These are phyloP conservation scores for Daldinia grandis DNA, from an alignment of 495 filamentous ascomycete genomes.

Conservation along the genomic window DNA sequence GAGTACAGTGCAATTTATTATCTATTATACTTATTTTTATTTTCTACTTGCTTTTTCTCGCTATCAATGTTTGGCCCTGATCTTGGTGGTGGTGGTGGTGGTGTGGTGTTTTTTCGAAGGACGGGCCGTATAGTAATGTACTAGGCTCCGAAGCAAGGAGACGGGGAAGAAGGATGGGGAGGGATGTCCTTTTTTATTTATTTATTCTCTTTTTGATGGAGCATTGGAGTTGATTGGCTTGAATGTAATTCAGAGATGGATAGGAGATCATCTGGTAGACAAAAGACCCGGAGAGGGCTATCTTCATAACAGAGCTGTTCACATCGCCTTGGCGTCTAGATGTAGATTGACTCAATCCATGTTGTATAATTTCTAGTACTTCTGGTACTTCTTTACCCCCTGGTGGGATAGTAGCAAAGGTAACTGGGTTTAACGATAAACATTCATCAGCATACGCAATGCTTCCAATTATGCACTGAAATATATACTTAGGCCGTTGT, in stretches of 20 bases:
- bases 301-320: slow-evolving; percentile 24
- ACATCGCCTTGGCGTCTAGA: background rate
- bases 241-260: slow-evolving; percentile 14
- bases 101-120: background rate
- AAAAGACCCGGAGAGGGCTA: slow-evolving; percentile 23
- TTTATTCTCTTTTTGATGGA: slow-evolving; percentile 17
- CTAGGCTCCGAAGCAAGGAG: background rate
- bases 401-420: background rate
- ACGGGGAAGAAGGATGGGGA: background rate
- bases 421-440: background rate
- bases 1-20: slow-evolving; percentile 25
- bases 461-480: background rate
- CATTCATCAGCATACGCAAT: background rate
- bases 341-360: background rate
- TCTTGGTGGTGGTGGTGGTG: background rate
- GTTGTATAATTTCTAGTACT: background rate
- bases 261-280: slow-evolving; percentile 25
- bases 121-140: slow-evolving; percentile 7
- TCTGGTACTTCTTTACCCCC: background rate
- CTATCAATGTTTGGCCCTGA: slow-evolving; percentile 6
- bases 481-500: background rate
- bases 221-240: slow-evolving; percentile 27
- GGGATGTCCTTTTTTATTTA: background rate
- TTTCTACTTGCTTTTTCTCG: slow-evolving; percentile 6
- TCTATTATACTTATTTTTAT: slow-evolving; percentile 4